Evolutionary conservation across 208 protist genomes (phyloP).

Genomic region (Trypanosoma melophagium): DNA sequence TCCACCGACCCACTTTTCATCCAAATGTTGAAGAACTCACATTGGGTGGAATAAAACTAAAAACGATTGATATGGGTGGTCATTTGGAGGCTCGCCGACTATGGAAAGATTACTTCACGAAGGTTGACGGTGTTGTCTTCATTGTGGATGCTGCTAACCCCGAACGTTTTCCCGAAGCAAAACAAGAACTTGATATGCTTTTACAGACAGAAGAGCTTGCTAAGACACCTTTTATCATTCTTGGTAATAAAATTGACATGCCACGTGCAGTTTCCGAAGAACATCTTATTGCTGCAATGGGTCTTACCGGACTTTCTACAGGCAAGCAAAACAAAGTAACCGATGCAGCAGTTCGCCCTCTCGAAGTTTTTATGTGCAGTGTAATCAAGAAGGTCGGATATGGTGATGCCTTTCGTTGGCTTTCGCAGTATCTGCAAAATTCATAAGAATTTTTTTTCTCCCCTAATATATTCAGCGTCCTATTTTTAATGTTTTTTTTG

Average conservation of each 20-base stretch:
- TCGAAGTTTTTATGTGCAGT: conserved; percentile 99
- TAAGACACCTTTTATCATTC: conserved; percentile 98
- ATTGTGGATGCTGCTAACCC: conserved; percentile 97
- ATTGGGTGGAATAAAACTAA: conserved; percentile 98
- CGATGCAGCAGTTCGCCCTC: conserved; percentile 87
- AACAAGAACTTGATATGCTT: conserved; percentile 96
- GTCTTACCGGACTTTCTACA: conserved; percentile 90
- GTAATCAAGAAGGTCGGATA: conserved; percentile 97
- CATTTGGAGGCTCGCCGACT: conserved; percentile 96
- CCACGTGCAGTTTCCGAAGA: conserved; percentile 93
- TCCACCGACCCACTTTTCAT: conserved; percentile 89
- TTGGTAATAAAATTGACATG: conserved; percentile 99
- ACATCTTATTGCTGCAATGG: conserved; percentile 91
- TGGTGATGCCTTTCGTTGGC: conserved; percentile 97
- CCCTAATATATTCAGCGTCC: no score
- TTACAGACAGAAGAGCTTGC: conserved; percentile 93
- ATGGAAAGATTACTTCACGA: conserved; percentile 99
- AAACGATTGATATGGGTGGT: conserved; percentile 99
- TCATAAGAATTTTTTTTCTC: conserved; percentile 25
- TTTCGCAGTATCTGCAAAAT: conserved; percentile 92
- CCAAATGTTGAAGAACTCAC: conserved; percentile 97
- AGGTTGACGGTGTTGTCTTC: conserved; percentile 99
- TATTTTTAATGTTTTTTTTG: conserved; percentile 12
- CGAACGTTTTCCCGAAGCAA: conserved; percentile 96
- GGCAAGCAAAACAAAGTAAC: conserved; percentile 92